Evolutionary conservation across 139 green algal genomes (phyloP).

Genomic region (Chlamydomonas incerta): DNA sequence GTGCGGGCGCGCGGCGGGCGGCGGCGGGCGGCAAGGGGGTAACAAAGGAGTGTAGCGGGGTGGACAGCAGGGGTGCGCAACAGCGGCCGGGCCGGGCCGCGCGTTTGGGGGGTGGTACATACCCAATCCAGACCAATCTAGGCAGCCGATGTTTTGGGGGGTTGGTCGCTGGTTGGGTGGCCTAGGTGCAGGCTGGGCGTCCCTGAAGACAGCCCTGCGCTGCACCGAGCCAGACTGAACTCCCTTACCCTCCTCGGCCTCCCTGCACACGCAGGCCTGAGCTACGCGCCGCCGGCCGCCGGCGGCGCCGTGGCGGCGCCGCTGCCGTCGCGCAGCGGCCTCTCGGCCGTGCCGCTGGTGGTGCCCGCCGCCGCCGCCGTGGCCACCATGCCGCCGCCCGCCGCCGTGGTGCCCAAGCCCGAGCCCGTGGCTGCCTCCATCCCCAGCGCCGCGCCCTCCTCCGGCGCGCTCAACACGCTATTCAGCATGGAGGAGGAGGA

Average conservation of each 20-base stretch:
- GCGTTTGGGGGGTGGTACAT: no score
- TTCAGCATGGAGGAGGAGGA: conserved; percentile 87
- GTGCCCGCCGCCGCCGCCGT: background rate
- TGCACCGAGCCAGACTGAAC: no score
- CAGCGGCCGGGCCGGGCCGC: no score
- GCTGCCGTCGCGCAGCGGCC: background rate
- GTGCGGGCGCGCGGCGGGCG: background rate
- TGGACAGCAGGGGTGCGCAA: no score
- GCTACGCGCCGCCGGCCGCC: conserved; percentile 50
- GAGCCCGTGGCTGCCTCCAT: background rate
- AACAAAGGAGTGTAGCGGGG: no score
- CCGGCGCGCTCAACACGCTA: conserved; percentile 40
- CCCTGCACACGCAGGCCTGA: conserved; percentile 44
- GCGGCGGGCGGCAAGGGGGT: no score
- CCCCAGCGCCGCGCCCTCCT: background rate
- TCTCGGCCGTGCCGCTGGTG: background rate
- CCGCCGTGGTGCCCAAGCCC: background rate
- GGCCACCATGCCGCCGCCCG: background rate
- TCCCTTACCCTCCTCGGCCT: no score
- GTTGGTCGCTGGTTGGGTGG: no score
- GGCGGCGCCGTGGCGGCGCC: background rate
- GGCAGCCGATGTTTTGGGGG: no score
- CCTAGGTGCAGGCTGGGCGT: no score
- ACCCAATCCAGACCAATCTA: no score
- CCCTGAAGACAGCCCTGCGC: no score